These are phyloP conservation scores for Amanita fuliginea DNA, from an alignment of 768 basidiomycete species.

Conservation along the genomic window DNA sequence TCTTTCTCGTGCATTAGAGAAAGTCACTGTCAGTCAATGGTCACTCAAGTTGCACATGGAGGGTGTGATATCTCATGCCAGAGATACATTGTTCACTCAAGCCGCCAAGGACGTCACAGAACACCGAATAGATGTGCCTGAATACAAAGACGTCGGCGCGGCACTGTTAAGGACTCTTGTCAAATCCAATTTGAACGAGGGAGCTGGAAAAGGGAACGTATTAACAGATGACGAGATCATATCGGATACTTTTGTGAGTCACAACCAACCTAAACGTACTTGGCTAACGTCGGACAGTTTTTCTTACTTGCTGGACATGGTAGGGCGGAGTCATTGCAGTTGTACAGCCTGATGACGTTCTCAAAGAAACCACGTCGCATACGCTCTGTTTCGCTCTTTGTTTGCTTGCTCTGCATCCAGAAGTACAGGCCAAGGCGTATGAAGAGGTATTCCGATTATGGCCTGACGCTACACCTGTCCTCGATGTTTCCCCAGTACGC, in stretches of 20 bases:
- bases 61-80: conserved; percentile 27
- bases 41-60: conserved; percentile 28
- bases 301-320: conserved; percentile 43
- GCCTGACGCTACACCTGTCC: conserved; percentile 22
- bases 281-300: conserved; percentile 14
- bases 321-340: conserved; percentile 6
- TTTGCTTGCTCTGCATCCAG: conserved; percentile 39
- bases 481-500: conserved; percentile 18
- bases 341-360: neutral
- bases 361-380: conserved; percentile 35
- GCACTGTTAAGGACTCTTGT: conserved; percentile 35
- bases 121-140: conserved; percentile 11
- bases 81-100: conserved; percentile 19
- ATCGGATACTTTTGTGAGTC: conserved; percentile 36
- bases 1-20: conserved; percentile 19
- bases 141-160: conserved; percentile 14
- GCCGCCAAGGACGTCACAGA: neutral
- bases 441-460: conserved; percentile 29
- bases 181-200: conserved; percentile 30
- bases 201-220: conserved; percentile 18
- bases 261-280: neutral
- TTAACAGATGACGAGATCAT: conserved; percentile 35
- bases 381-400: conserved; percentile 29
- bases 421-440: conserved; percentile 33
- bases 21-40: conserved; percentile 21